Base-by-base conservation (phyloP, 108 stramenopile species). In the Mediolabrus comicus region DNA sequence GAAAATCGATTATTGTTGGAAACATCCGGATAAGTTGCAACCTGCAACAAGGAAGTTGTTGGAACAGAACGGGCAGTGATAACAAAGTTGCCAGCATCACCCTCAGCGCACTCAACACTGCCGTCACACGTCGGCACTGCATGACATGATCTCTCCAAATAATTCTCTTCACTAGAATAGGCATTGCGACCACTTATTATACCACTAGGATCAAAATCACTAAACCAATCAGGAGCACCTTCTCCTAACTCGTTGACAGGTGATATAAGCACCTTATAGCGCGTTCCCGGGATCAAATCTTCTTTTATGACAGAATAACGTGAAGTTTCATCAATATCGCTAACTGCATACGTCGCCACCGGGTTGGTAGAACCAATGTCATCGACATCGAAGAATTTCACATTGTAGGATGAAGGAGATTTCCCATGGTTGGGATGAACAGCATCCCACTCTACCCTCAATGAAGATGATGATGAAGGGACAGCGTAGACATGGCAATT, bases 91-190 rank as follows among this genome's bases (percentile, higher is more conserved):
- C 58, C 72, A 31, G 26, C 58, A 46, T 74, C 76, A 14, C 25
- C 32, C 62, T 81, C 84, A 12, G 10, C 25, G 55, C 84, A 84
- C 33, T 81, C 77, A 3, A 62, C 51, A 31, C 67, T 67, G 27
- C 59, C 56, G 33, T 77, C 73, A 52, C 84, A 84, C 3, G 80
- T 79, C 17, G 84, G 84, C 9, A 81, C 67, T 54, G 84, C 84
- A 52, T 74, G 59, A 31, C 77, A 77, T 27, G 77, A 62, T 46
- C 62, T 43, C 36, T 67, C 30, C 39, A 61, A 22, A 49, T 82
- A 82, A 52, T 82, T 54, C 29, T 54, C 60, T 16, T 52, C 13
- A 27, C 33, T 41, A 12, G 68, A 57, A 22, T 36, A 74, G 39
- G 25, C 27, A 29, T 51, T 62, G 30, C 65, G 62, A 59, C 71